These are phyloP conservation scores for Aspergillus sp. DNA, from an alignment of 2,329 filamentous ascomycete species.

Conservation along the genomic window DNA sequence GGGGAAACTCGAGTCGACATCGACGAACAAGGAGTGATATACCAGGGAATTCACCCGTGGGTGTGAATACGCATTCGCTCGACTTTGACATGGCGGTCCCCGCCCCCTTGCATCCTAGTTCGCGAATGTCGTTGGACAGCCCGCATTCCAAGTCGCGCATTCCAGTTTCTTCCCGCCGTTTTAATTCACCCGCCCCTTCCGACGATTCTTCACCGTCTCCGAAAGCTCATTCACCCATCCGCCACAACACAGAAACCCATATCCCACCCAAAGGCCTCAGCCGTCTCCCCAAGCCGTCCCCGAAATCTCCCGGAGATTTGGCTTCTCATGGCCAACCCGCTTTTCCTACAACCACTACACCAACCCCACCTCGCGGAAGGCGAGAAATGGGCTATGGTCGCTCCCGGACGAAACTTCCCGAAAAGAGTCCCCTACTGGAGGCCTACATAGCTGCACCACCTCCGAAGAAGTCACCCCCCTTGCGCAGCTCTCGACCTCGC, in stretches of 20 bases:
- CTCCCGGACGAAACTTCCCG: constrained; percentile 38
- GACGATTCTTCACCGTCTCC: constrained; percentile 39
- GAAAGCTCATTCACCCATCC: constrained; percentile 35
- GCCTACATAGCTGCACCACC: constrained; percentile 71
- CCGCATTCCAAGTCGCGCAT: constrained; percentile 46
- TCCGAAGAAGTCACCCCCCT: constrained; percentile 72
- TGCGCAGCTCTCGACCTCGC: constrained; percentile 79
- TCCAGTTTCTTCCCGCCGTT: constrained; percentile 43
- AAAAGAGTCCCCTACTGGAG: constrained; percentile 62
- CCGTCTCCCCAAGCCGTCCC: constrained; percentile 42
- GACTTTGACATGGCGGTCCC: constrained; percentile 36
- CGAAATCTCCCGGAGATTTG: constrained; percentile 28
- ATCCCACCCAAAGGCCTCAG: constrained; percentile 42
- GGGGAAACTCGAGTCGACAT: constrained; percentile 28
- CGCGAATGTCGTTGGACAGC: constrained; percentile 26
- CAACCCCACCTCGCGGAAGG: constrained; percentile 36
- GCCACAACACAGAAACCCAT: constrained; percentile 28
- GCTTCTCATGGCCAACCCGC: constrained; percentile 27
- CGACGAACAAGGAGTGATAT: constrained; percentile 59
- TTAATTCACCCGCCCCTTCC: constrained; percentile 42
- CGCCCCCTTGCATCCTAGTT: constrained; percentile 29
- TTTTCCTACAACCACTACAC: constrained; percentile 15
- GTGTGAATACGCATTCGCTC: constrained; percentile 29
- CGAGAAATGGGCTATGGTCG: constrained; percentile 33
- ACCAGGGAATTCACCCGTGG: constrained; percentile 35